Conservation (phyloP, 1,139 yeast species). For the Hanseniaspora sp. region DNA sequence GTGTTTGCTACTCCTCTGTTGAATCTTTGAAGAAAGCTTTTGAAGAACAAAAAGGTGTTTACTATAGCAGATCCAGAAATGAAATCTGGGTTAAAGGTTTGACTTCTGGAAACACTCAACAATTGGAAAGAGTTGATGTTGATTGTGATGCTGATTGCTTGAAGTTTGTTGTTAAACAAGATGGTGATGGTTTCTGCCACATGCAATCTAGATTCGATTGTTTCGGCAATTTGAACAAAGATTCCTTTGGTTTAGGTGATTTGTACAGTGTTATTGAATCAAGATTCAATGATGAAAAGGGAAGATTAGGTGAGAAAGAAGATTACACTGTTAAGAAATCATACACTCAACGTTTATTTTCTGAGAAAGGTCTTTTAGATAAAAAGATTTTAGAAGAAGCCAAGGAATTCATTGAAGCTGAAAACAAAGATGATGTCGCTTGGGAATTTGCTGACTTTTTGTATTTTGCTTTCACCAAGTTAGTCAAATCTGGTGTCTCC, state of each 20-base stretch:
- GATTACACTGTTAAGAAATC: slow-evolving; percentile 46
- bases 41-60: slow-evolving; percentile 75
- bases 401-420: slow-evolving; percentile 85
- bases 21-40: slow-evolving; percentile 77
- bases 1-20: slow-evolving; percentile 79
- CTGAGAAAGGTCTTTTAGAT: slow-evolving; percentile 58
- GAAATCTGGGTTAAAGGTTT: slow-evolving; percentile 95
- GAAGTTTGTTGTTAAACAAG: slow-evolving; percentile 72
- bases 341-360: slow-evolving; percentile 77
- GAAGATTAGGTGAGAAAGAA: slow-evolving; percentile 55
- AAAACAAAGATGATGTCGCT: slow-evolving; percentile 57
- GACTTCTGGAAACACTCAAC: slow-evolving; percentile 89
- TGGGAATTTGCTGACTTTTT: slow-evolving; percentile 97
- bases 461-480: slow-evolving; percentile 82
- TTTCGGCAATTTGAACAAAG: slow-evolving; percentile 52
- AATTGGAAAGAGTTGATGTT: slow-evolving; percentile 48
- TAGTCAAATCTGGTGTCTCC: slow-evolving; percentile 69
- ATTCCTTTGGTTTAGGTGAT: slow-evolving; percentile 37
- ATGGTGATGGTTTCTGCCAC: slow-evolving; percentile 88
- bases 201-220: slow-evolving; percentile 61
- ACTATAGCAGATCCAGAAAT: slow-evolving; percentile 78
- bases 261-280: slow-evolving; percentile 53
- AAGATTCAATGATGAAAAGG: slow-evolving; percentile 27
- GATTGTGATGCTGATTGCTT: slow-evolving; percentile 93
- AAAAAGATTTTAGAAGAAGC: slow-evolving; percentile 95